A percentile compares a stretch with the other conserved stretches of the same genome.
phyloP scores from a whole-genome alignment of 2,329 filamentous ascomycete species.

The Neophaeococcomyces aloes region DNA sequence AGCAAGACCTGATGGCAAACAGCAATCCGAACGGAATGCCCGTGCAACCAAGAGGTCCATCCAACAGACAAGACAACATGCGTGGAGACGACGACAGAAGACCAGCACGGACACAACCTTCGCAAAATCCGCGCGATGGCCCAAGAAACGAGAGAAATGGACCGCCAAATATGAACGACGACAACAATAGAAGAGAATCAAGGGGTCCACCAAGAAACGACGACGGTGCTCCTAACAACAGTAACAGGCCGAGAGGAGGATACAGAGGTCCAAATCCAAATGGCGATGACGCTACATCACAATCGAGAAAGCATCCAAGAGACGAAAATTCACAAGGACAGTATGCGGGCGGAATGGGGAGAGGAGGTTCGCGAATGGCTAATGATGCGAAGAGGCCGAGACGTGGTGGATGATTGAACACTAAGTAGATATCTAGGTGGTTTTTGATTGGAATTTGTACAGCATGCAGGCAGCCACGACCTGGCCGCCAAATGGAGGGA shows the following conservation, averaged over 20 bases:
- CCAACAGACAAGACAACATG: conserved; percentile 15
- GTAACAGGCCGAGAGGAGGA: conserved; percentile 9
- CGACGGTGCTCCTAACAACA: neutral
- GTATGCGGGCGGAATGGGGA: conserved; percentile 23
- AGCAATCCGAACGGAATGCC: conserved; percentile 21
- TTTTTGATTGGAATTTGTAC: no score
- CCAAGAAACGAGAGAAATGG: conserved; percentile 15
- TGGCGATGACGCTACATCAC: conserved; percentile 7
- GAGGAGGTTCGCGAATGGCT: conserved; percentile 31
- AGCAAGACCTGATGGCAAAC: conserved; percentile 26
- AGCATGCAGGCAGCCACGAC: no score
- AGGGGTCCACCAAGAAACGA: conserved; percentile 3
- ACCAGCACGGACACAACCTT: conserved; percentile 17
- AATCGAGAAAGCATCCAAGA: conserved; percentile 30
- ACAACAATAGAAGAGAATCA: conserved; percentile 11
- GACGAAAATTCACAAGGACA: conserved; percentile 26
- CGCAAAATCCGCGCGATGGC: conserved; percentile 14
- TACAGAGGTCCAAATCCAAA: conserved; percentile 9
- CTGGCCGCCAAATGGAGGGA: no score
- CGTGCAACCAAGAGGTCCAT: conserved; percentile 18
- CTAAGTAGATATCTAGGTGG: no score
- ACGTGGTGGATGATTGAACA: conserved; percentile 22
- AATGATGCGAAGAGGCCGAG: conserved; percentile 33
- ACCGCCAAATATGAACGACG: conserved; percentile 6
- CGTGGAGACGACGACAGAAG: conserved; percentile 18